phyloP scores from a whole-genome alignment of 257 asterid species.

The Coffea eugenioides region DNA sequence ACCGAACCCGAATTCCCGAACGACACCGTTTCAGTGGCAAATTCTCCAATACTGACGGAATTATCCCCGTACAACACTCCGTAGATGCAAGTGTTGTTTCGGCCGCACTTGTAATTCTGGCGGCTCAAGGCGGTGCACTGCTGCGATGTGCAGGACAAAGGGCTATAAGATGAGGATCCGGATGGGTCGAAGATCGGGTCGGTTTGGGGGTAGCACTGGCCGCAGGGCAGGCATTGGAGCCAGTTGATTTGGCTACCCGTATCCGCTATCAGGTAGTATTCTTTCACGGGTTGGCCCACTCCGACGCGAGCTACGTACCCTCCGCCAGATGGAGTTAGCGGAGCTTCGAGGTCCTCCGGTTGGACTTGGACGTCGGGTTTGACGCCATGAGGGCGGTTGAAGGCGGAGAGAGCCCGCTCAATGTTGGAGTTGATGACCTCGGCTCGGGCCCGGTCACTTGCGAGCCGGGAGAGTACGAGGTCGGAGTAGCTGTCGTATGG shows the following conservation, averaged over 20 bases:
- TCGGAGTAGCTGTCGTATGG: no score
- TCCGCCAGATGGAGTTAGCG: background rate
- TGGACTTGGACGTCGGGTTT: background rate
- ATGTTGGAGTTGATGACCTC: background rate
- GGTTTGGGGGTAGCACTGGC: background rate
- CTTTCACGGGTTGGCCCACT: constrained; percentile 7
- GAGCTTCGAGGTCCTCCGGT: background rate
- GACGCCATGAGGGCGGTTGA: no score
- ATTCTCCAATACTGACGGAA: no score
- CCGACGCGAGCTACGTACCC: background rate
- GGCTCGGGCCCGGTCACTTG: background rate
- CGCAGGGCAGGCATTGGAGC: background rate
- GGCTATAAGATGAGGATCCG: background rate
- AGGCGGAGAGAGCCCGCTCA: background rate
- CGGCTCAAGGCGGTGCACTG: background rate
- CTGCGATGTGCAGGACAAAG: background rate
- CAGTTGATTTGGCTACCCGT: constrained; percentile 7
- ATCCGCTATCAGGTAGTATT: background rate
- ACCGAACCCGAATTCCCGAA: no score
- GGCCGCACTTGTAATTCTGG: no score
- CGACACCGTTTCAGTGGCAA: no score
- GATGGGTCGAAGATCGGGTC: background rate
- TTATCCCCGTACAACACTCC: no score
- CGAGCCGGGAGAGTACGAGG: background rate
- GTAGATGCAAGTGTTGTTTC: no score